Evolutionary conservation across 139 green algal species (phyloP).

Genomic region (Chlorella sp.): DNA sequence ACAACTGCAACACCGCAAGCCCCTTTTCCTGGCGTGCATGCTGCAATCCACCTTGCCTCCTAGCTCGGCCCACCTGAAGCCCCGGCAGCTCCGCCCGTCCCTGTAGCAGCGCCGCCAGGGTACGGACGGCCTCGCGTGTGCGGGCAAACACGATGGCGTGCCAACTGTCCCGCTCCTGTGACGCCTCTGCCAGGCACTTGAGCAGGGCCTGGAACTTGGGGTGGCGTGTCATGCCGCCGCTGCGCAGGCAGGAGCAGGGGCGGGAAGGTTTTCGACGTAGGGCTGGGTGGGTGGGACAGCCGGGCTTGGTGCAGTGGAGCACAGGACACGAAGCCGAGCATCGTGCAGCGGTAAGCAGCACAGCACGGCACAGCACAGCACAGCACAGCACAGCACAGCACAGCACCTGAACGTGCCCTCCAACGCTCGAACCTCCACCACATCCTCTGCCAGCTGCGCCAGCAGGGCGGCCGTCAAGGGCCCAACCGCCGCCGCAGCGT

Average conservation of each 20-base stretch:
- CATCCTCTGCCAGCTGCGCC: conserved; percentile 2
- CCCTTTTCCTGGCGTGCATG: no score
- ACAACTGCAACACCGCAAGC: no score
- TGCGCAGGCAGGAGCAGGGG: not conserved
- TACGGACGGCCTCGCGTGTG: conserved; percentile 37
- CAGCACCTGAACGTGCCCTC: not conserved
- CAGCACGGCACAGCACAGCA: no score
- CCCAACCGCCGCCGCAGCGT: not conserved
- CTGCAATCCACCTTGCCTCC: not conserved
- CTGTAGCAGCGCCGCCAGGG: conserved; percentile 25
- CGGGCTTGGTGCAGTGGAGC: no score
- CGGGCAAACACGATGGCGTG: conserved; percentile 51
- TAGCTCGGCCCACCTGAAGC: not conserved
- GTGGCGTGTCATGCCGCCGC: conserved; percentile 15
- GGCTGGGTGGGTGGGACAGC: no score
- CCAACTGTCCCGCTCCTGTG: not conserved
- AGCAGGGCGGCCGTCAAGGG: not conserved
- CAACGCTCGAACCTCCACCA: not conserved
- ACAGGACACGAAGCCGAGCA: no score
- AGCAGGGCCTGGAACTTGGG: conserved; percentile 22
- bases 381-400: no score
- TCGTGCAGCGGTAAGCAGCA: no score
- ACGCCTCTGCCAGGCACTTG: not conserved
- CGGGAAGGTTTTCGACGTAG: not conserved
- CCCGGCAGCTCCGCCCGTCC: conserved; percentile 4